These are phyloP conservation scores for Ammopiptanthus mongolicus DNA, from an alignment of 306 rosid genomes.

Conservation along the genomic window DNA sequence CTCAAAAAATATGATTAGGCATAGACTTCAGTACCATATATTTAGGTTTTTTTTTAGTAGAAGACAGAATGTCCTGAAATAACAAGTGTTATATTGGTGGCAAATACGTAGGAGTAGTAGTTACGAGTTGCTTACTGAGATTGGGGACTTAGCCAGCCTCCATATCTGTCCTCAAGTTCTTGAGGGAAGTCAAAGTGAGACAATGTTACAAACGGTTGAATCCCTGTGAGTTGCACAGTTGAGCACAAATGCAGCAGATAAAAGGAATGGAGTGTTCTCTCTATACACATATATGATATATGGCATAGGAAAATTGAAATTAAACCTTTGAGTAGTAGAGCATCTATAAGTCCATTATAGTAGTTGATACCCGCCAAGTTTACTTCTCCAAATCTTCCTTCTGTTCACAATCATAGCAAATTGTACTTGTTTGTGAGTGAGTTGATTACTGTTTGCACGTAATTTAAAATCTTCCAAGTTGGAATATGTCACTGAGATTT, in stretches of 20 bases:
- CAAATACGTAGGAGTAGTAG: background rate
- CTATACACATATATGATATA: background rate
- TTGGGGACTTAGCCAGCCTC: conserved; percentile 43
- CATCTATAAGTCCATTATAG: conserved; percentile 50
- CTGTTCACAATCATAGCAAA: conserved; percentile 27
- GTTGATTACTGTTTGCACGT: background rate
- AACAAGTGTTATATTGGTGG: background rate
- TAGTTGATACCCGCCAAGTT: conserved; percentile 46
- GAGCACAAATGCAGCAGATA: background rate
- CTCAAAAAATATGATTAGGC: background rate
- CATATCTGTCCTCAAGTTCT: conserved; percentile 36
- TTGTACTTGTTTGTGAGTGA: conserved; percentile 8
- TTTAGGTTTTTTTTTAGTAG: background rate
- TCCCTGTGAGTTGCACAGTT: conserved; percentile 27
- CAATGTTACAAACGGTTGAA: conserved; percentile 48
- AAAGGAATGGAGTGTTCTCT: background rate
- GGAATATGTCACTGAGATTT: background rate
- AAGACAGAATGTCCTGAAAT: background rate
- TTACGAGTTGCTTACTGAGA: conserved; percentile 22
- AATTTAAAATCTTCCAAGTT: background rate
- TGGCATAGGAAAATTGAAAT: background rate
- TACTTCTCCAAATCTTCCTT: conserved; percentile 63
- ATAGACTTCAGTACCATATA: background rate
- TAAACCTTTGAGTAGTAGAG: conserved; percentile 49
- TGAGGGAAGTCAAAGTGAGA: conserved; percentile 44